phyloP scores from a whole-genome alignment of 179 eudicot genomes.

The Heliamphora pulchella region DNA sequence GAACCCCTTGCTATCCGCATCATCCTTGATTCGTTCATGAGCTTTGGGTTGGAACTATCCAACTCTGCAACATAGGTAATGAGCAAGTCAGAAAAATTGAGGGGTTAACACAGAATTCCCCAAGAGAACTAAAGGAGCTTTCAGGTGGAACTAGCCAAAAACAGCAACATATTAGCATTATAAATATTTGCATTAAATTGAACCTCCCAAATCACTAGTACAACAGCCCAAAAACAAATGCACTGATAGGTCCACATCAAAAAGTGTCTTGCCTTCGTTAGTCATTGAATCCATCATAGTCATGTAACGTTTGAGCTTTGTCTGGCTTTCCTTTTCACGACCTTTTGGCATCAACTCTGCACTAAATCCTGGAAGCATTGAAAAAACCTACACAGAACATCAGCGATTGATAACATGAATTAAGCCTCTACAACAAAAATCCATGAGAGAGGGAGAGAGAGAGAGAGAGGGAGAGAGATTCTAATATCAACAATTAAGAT shows the following conservation, averaged over 20 bases:
- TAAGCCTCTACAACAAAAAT: neutral
- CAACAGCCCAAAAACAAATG: neutral
- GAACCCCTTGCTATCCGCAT: conserved; percentile 93
- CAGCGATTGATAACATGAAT: neutral
- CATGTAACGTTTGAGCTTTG: conserved; percentile 88
- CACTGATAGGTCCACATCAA: neutral
- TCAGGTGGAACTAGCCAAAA: neutral
- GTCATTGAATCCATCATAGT: conserved; percentile 99
- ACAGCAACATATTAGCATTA: neutral
- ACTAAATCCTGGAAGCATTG: conserved; percentile 86
- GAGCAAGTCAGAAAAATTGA: neutral
- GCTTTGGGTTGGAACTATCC: conserved; percentile 84
- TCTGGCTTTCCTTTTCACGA: conserved; percentile 89
- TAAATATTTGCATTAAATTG: neutral
- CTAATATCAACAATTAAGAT: neutral
- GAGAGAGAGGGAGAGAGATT: neutral
- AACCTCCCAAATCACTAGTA: neutral
- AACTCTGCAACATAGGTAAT: conserved; percentile 48
- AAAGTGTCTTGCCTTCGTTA: conserved; percentile 49
- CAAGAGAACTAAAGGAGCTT: neutral
- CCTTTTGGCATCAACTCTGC: conserved; percentile 89
- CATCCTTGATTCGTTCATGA: conserved; percentile 77
- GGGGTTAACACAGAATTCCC: neutral
- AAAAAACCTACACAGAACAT: conserved; percentile 51
- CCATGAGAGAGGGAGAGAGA: no score